A percentile compares a stretch with the other conserved stretches of the same genome.
These are phyloP conservation scores for Amphirosellinia nigrospora DNA, from an alignment of 495 filamentous ascomycete species.

Conservation along the genomic window DNA sequence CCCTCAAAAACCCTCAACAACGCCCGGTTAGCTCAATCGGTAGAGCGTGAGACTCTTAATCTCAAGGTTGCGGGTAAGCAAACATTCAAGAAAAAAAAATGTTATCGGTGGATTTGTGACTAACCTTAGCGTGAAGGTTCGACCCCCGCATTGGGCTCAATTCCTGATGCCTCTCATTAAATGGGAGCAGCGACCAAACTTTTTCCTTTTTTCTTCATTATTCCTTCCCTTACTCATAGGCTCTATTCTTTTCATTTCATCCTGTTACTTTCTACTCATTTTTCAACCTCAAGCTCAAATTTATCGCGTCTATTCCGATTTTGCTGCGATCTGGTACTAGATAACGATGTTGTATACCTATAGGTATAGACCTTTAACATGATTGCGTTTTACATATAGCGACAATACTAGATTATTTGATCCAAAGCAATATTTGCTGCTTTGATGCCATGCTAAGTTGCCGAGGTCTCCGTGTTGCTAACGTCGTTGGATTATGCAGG, in stretches of 20 bases:
- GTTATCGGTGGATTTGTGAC: not conserved
- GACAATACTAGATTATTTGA: not conserved
- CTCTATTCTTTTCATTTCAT: no score
- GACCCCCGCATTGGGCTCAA: slow-evolving; percentile 54
- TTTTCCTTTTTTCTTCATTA: slow-evolving; percentile 3
- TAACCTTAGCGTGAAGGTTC: slow-evolving; percentile 45
- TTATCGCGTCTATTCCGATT: no score
- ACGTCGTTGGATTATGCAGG: not conserved
- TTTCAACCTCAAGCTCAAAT: no score
- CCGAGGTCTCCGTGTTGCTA: not conserved
- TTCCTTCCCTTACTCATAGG: not conserved
- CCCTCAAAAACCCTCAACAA: not conserved
- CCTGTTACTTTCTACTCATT: no score
- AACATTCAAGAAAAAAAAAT: not conserved
- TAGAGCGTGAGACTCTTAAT: slow-evolving; percentile 87
- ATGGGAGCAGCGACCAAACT: slow-evolving; percentile 12
- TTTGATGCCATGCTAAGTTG: not conserved
- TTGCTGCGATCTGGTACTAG: no score
- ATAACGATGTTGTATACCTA: no score
- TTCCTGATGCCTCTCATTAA: slow-evolving; percentile 41
- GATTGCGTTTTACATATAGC: not conserved
- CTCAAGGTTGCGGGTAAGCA: slow-evolving; percentile 66
- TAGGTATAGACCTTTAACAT: no score
- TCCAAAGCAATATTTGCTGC: not conserved
- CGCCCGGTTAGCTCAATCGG: slow-evolving; percentile 76